Evolutionary conservation across 257 asterid genomes (phyloP), one percentile per base, ranked within the genome.

Genomic region (Solanum etuberosum): DNA sequence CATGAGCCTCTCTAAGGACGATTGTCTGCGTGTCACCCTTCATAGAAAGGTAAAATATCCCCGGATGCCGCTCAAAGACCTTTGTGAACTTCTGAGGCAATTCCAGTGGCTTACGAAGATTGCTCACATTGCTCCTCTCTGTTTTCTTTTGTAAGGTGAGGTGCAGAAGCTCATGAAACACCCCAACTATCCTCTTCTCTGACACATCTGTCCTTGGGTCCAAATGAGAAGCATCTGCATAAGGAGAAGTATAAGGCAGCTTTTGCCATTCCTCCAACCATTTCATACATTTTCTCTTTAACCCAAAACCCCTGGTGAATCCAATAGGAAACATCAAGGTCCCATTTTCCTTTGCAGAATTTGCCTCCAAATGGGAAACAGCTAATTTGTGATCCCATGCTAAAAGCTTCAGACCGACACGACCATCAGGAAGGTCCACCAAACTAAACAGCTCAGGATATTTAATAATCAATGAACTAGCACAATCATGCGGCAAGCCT

Each of bases 241-340:
- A 97, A 7, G 99, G 99, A 86, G 94, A 94, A 32, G 98, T 97
- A 86, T 95, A 97, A 85, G 98, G 96, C 31, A 97, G 86, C 88
- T 90, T 93, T 85, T 97, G 99, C 99, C 98, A 97, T 87, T 97
- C 98, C 77, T 93, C 92, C 87, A 97, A 88, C 99, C 99, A 95
- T 89, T 96, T 93, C 93, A 93, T 91, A 76, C 95, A 94, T 91
- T 97, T 97, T 90, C 88, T 95, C 91, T 93, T 95, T 93, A 95
- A 88, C 70, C 99, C 99, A 84, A 92, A 97, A 37, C 99, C 99
- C 88, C 99, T 89, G 0, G 98, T 90, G 90, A 97, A 95, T 85
- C 96, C 91, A 29, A 95, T 91, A 18, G 98, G 98, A 90, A 97
- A 97, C 7, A 90, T 91, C 89, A 95, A 83, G 14, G 88, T 86